Conservation (phyloP, 371 early-diverging fungal genomes). For the Apophysomyces variabilis region DNA sequence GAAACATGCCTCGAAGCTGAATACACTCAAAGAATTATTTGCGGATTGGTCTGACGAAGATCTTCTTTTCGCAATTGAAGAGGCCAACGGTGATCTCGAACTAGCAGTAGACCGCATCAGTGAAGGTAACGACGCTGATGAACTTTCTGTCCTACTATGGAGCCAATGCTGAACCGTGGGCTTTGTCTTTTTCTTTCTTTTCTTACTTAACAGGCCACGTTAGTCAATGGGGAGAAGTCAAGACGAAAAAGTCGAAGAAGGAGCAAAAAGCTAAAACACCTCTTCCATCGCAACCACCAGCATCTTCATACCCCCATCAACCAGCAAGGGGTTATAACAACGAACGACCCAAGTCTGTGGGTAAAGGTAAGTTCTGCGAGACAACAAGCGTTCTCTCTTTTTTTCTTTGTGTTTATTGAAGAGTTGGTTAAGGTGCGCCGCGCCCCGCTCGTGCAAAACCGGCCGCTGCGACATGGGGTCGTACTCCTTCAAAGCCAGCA, state of each 20-base stretch:
- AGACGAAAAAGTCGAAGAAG: conserved; percentile 73
- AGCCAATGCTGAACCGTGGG: no score
- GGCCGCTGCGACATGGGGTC: conserved; percentile 24
- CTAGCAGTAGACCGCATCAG: conserved; percentile 80
- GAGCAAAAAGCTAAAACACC: conserved; percentile 49
- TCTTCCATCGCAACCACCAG: conserved; percentile 21
- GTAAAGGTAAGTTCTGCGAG: conserved; percentile 30
- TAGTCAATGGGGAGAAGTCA: conserved; percentile 91
- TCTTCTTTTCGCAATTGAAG: conserved; percentile 83
- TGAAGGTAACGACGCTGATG: conserved; percentile 67
- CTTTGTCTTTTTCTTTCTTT: no score
- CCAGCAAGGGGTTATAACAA: conserved; percentile 17
- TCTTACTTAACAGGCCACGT: conserved; percentile 66
- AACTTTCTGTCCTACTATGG: no score
- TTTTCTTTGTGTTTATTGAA: conserved; percentile 17
- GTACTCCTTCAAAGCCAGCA: conserved; percentile 18
- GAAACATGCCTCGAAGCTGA: conserved; percentile 69
- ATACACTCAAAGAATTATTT: conserved; percentile 82
- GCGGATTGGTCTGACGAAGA: conserved; percentile 91
- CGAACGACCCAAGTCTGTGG: conserved; percentile 21
- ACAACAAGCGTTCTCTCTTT: background rate
- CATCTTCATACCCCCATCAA: conserved; percentile 20
- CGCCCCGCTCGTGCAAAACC: conserved; percentile 30
- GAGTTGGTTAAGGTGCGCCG: conserved; percentile 42
- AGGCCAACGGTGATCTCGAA: conserved; percentile 86